These are phyloP conservation scores for Aureobasidium sp. DNA, from an alignment of 2,329 filamentous ascomycete species.

Conservation along the genomic window DNA sequence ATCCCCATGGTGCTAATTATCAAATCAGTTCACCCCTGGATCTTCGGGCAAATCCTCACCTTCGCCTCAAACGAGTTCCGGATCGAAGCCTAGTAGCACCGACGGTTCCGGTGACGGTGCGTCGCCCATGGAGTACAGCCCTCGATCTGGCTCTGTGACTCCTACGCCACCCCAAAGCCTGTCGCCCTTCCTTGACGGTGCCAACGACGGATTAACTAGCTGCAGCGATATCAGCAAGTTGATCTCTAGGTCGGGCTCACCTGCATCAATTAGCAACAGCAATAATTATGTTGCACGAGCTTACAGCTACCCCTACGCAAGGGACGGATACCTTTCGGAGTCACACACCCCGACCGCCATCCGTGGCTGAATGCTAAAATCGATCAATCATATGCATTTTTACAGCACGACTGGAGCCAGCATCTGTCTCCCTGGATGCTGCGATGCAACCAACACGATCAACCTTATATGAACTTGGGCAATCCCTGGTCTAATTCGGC, in stretches of 20 bases:
- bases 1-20: slow-evolving; percentile 34
- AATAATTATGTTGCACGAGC: slow-evolving; percentile 25
- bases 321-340: slow-evolving; percentile 29
- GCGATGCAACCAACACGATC: background rate
- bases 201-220: slow-evolving; percentile 21
- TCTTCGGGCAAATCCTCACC: slow-evolving; percentile 18
- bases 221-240: slow-evolving; percentile 20
- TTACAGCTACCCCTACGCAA: slow-evolving; percentile 29
- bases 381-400: background rate
- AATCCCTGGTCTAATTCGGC: background rate
- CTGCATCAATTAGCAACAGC: slow-evolving; percentile 22
- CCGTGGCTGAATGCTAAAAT: slow-evolving; percentile 22
- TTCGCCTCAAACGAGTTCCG: slow-evolving; percentile 15
- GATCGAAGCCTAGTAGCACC: slow-evolving; percentile 8
- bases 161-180: slow-evolving; percentile 14
- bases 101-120: slow-evolving; percentile 14
- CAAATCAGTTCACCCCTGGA: slow-evolving; percentile 19
- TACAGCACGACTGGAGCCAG: background rate
- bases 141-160: slow-evolving; percentile 16
- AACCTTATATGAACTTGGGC: background rate
- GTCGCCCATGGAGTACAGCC: slow-evolving; percentile 12
- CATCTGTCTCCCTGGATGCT: background rate
- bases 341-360: slow-evolving; percentile 30
- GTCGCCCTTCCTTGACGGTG: slow-evolving; percentile 24
- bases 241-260: slow-evolving; percentile 27